Evolutionary conservation across 805 yeast genomes (phyloP), one percentile per base, ranked within the genome.

Genomic region (Wickerhamomyces bovis): DNA sequence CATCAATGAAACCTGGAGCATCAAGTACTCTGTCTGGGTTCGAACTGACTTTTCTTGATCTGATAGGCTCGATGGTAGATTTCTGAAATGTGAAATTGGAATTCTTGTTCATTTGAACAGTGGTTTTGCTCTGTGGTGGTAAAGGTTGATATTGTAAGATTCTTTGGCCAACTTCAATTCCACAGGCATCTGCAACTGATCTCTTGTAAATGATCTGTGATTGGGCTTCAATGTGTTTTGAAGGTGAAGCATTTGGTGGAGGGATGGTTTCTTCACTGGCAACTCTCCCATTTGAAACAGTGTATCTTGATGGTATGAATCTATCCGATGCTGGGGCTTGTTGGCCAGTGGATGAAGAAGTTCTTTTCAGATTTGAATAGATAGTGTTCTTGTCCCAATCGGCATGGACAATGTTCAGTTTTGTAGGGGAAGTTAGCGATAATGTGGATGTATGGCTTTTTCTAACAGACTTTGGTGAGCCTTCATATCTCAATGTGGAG

Each of bases 1-100:
- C 99, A 65, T 94, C 96, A 20, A 84, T 76, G 48, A 90, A 75
- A 0, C 96, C 97, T 0, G 99, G 99, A 0, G 98, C 99, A 67
- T 94, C 99, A 38, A 94, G 72, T 1, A 94, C 95, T 52, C 96
- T 77, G 53, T 88, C 96, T 1, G 99, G 98, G 30, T 88, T 86
- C 0, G 88, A 80, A 22, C 95, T 88, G 41, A 94, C 75, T 55
- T 81, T 83, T 54, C 95, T 80, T 42, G 87, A 77, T 57, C 89
- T 72, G 16, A 85, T 81, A 33, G 80, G 73, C 5, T 84, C 85
- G 23, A 76, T 71, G 11, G 72, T 67, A 41, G 69, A 58, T 33
- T 69, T 61, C 42, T 65, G 65, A 41, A 55, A 57, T 38, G 58
- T 38, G 36, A 55, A 52, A 30, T 47, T 43, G 10, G 61, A 48